Evolutionary conservation across 169 alveolate species (phyloP), one percentile per base, ranked within the genome.

Genomic region (Perkinsus chesapeaki): DNA sequence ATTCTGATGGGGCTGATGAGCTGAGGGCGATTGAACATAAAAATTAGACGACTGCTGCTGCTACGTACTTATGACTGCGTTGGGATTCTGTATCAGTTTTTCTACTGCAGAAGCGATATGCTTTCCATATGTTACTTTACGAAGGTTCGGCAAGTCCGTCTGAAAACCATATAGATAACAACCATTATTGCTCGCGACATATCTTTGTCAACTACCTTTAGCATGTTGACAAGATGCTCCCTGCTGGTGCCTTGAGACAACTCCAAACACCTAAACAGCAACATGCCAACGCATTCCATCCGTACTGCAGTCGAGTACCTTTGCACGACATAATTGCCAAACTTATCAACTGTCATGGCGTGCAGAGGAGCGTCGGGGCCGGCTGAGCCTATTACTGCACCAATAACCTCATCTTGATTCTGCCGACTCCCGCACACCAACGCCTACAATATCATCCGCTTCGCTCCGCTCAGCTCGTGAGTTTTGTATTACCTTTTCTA

Each of bases 401-500:
- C 82, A 12, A 60, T 60, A 16, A 60, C 31, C 82, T 60, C 82
- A 60, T 60, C 82, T 16, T 60, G 3, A 23, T 60, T 60, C 31
- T 60, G 82, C 12, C 82, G 82, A 23, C 82, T 60, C 7, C 82
- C 82, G 31, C 82, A 12, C 82, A 60, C 37, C 82, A 60, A 60
- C 31, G 82, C 82, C 82, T 60, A 60, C 23, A 60, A 60, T 1
- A 60, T 20, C 31, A 9, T 34, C 3, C 23, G 82, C 82, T 27
- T 60, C 3, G 27, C 3, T 60, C 27, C 82, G 37, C 27, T 60
- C 23, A 60, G 1, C 82, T 23, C 3, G 82, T 5, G 23, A 1
- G n/a, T n/a, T n/a, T n/a, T n/a, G n/a, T n/a, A n/a, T 16, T 60
- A 60, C 92, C 72, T 91, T 91, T 72, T 91, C 92, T 20, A 91